phyloP scores from a whole-genome alignment of 495 filamentous ascomycete genomes.

The Barbatosphaeria neglecta region DNA sequence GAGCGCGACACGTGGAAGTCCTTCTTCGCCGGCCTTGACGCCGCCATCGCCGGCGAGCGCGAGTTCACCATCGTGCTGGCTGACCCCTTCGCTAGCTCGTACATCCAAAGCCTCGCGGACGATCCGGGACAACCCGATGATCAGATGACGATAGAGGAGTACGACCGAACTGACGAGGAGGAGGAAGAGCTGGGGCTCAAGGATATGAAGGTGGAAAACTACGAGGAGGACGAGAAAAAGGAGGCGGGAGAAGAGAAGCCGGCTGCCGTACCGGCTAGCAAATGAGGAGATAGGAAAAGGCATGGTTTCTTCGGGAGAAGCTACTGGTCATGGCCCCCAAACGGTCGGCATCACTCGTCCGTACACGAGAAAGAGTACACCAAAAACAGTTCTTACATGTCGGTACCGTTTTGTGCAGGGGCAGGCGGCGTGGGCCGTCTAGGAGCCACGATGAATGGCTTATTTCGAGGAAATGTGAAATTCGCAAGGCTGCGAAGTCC shows the following conservation, averaged over 20 bases:
- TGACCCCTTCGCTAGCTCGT: slow-evolving; percentile 83
- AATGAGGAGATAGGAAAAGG: background rate
- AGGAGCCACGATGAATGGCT: too few species aligned
- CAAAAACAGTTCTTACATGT: too few species aligned
- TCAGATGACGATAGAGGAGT: slow-evolving; percentile 73
- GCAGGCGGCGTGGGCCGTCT: too few species aligned
- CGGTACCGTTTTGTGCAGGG: too few species aligned
- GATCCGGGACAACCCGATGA: slow-evolving; percentile 59
- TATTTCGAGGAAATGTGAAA: too few species aligned
- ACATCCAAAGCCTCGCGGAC: slow-evolving; percentile 76
- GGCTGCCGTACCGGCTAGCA: background rate
- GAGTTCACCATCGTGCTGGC: slow-evolving; percentile 78
- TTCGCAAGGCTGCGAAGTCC: too few species aligned
- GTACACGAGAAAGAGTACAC: too few species aligned
- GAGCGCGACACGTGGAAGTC: slow-evolving; percentile 60
- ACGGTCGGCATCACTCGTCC: too few species aligned
- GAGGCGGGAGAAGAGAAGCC: slow-evolving; percentile 1
- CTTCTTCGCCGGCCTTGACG: slow-evolving; percentile 67
- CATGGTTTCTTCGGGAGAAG: too few species aligned
- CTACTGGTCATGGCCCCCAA: too few species aligned
- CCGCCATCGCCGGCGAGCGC: slow-evolving; percentile 68
- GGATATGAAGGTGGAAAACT: slow-evolving; percentile 88
- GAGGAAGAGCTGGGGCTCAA: slow-evolving; percentile 79
- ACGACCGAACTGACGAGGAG: slow-evolving; percentile 77
- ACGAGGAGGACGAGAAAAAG: slow-evolving; percentile 44